These are phyloP conservation scores for Lophium mytilinum DNA, from an alignment of 495 filamentous ascomycete genomes.

Conservation along the genomic window DNA sequence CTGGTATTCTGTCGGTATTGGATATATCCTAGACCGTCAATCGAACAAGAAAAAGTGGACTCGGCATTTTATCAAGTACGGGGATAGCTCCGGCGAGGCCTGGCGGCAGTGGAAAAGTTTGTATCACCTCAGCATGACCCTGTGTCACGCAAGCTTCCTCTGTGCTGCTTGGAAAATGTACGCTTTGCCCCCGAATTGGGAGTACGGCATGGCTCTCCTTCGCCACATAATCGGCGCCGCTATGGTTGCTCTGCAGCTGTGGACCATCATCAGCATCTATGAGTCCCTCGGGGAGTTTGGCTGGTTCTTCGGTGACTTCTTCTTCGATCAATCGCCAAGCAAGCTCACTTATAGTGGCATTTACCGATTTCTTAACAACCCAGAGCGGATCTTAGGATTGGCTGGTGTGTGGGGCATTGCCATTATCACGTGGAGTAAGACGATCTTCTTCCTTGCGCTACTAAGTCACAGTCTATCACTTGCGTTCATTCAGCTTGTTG, in stretches of 20 bases:
- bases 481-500: conserved; percentile 85
- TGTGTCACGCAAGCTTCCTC: conserved; percentile 83
- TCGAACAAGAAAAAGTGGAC: conserved; percentile 89
- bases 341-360: conserved; percentile 95
- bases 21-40: conserved; percentile 73
- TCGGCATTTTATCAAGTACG: conserved; percentile 93
- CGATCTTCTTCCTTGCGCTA: conserved; percentile 76
- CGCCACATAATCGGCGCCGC: conserved; percentile 77
- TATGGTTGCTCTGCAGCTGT: conserved; percentile 78
- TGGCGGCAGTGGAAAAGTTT: conserved; percentile 98
- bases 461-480: conserved; percentile 78
- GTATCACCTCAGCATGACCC: conserved; percentile 82
- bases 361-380: conserved; percentile 96
- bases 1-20: conserved; percentile 88
- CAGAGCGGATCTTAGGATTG: conserved; percentile 84
- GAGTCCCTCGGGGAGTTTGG: conserved; percentile 96
- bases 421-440: conserved; percentile 77
- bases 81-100: conserved; percentile 79
- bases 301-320: conserved; percentile 99
- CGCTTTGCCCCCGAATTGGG: conserved; percentile 72
- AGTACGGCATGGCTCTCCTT: conserved; percentile 71
- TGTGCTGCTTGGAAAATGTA: conserved; percentile 97
- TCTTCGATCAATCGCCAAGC: conserved; percentile 65
- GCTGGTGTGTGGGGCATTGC: conserved; percentile 96
- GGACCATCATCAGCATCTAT: conserved; percentile 91